phyloP scores from a whole-genome alignment of 1,139 yeast species.

The Candida tunisiensis region DNA sequence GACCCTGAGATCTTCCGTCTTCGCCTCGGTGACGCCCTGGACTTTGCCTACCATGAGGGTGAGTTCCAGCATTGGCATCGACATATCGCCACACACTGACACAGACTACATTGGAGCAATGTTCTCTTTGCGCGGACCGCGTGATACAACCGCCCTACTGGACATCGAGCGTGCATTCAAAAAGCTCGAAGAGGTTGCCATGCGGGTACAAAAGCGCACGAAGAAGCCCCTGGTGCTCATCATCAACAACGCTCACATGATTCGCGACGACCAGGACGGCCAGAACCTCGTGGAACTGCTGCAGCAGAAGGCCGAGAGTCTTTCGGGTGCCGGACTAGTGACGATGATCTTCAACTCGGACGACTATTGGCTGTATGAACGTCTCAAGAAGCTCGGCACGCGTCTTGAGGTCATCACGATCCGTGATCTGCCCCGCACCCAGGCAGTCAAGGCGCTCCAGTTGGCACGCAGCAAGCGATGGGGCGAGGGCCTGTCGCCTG shows the following conservation, averaged over 20 bases:
- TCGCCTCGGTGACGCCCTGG: constrained; percentile 58
- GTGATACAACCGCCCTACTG: constrained; percentile 68
- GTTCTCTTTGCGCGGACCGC: constrained; percentile 70
- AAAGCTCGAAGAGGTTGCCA: constrained; percentile 59
- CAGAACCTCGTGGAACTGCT: constrained; percentile 52
- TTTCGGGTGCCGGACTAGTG: constrained; percentile 61
- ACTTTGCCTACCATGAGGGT: constrained; percentile 62
- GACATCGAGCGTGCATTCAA: constrained; percentile 75
- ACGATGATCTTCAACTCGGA: constrained; percentile 69
- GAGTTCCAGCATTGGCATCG: too few relatives aligned
- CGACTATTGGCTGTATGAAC: constrained; percentile 78
- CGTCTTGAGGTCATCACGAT: constrained; percentile 59
- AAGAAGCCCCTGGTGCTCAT: constrained; percentile 48
- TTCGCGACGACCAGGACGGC: constrained; percentile 57
- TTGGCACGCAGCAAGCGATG: constrained; percentile 33
- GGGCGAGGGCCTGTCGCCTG: constrained; percentile 24
- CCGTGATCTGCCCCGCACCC: constrained; percentile 41
- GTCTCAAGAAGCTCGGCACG: constrained; percentile 56
- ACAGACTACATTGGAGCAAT: constrained; percentile 70
- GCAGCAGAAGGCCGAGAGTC: constrained; percentile 69
- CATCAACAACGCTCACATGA: constrained; percentile 60
- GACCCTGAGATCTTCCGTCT: constrained; percentile 75
- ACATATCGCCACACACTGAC: too few relatives aligned
- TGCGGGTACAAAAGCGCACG: constrained; percentile 23
- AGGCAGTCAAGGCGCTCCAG: constrained; percentile 40